phyloP scores from a whole-genome alignment of 179 eudicot genomes.

The Carnegiea gigantea region DNA sequence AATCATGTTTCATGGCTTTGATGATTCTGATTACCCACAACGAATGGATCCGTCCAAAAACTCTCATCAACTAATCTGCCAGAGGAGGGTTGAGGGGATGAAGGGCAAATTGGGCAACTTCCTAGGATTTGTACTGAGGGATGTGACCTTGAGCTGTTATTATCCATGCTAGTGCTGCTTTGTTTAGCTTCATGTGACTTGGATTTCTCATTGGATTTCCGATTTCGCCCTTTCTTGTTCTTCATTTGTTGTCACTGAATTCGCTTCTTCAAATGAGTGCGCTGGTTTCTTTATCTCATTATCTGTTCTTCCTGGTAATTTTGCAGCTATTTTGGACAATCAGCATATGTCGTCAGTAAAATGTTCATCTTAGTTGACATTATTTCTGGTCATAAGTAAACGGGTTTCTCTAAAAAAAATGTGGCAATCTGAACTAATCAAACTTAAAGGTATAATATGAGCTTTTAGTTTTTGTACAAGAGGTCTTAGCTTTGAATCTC shows the following conservation, averaged over 20 bases:
- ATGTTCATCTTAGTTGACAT: background rate
- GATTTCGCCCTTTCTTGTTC: conserved; percentile 1
- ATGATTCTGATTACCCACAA: background rate
- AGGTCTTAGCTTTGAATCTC: too few relatives aligned
- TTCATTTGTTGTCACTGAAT: background rate
- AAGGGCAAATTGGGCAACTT: conserved; percentile 12
- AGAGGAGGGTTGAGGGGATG: background rate
- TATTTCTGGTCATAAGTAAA: background rate
- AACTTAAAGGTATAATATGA: too few relatives aligned
- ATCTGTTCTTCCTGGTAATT: background rate
- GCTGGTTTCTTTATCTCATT: conserved; percentile 6
- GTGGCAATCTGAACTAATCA: too few relatives aligned
- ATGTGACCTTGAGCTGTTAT: background rate
- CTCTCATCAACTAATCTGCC: background rate
- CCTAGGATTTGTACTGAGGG: background rate
- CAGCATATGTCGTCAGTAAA: background rate
- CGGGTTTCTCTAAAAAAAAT: too few relatives aligned
- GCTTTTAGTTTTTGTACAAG: too few relatives aligned
- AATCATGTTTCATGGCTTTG: background rate
- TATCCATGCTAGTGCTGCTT: background rate
- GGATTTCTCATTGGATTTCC: background rate
- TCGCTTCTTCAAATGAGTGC: background rate
- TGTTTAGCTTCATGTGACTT: background rate
- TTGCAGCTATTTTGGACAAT: conserved; percentile 8
- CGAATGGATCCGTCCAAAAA: conserved; percentile 3